phyloP scores from a whole-genome alignment of 371 early-diverging fungal species.

The Nematocida sp. region DNA sequence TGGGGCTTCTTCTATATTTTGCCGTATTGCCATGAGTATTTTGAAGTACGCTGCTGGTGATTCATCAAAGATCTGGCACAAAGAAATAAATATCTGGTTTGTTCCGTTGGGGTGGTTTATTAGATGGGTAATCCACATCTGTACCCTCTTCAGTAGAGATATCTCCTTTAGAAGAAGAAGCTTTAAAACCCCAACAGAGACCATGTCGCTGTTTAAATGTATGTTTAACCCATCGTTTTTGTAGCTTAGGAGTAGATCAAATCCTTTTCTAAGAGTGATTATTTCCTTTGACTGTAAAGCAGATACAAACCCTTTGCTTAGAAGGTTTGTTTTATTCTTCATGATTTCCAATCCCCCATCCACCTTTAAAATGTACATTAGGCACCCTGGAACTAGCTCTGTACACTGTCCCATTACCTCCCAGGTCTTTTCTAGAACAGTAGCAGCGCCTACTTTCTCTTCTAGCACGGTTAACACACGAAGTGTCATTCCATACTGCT shows the following conservation, averaged over 20 bases:
- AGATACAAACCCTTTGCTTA: conserved; percentile 32
- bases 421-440: conserved; percentile 41
- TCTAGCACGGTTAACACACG: conserved; percentile 50
- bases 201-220: conserved; percentile 21
- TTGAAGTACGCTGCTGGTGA: conserved; percentile 35
- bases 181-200: conserved; percentile 49
- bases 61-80: conserved; percentile 10
- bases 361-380: conserved; percentile 48
- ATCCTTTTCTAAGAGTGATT: conserved; percentile 44
- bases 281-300: conserved; percentile 48
- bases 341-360: conserved; percentile 24
- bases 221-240: conserved; percentile 53
- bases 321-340: neutral
- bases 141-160: conserved; percentile 63
- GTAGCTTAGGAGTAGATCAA: conserved; percentile 54
- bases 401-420: conserved; percentile 55
- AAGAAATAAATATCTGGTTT: neutral
- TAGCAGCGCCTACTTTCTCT: neutral
- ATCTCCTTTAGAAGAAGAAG: conserved; percentile 65
- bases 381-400: conserved; percentile 54
- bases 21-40: conserved; percentile 36
- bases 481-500: conserved; percentile 43
- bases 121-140: conserved; percentile 53
- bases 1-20: conserved; percentile 29
- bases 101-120: conserved; percentile 1